A percentile compares a stretch with the other conserved stretches of the same genome.
Evolutionary conservation across 2,329 filamentous ascomycete species (phyloP).

Genomic region (Paecilomyces fulvus): DNA sequence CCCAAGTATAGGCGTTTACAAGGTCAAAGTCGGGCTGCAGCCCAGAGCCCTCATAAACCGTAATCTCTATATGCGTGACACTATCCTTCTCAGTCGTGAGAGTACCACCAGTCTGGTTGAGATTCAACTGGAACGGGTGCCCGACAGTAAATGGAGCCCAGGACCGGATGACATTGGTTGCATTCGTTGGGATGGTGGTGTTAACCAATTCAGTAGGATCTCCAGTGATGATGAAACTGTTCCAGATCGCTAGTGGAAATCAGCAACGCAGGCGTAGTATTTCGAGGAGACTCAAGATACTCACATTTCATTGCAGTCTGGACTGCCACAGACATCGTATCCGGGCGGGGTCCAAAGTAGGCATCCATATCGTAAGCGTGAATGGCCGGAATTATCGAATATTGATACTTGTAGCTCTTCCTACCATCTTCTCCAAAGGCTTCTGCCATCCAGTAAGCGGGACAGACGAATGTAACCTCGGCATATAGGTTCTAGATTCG

Average conservation of each 20-base stretch:
- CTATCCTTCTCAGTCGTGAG: constrained; percentile 7
- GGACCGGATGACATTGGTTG: constrained; percentile 15
- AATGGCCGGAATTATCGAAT: constrained; percentile 58
- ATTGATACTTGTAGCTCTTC: constrained; percentile 41
- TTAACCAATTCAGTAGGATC: constrained; percentile 21
- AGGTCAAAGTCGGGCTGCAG: constrained; percentile 32
- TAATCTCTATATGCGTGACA: constrained; percentile 12
- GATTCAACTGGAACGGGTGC: constrained; percentile 31
- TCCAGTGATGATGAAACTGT: constrained; percentile 38
- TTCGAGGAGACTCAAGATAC: constrained; percentile 19
- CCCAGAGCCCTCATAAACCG: constrained; percentile 18
- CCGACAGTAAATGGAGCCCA: constrained; percentile 31
- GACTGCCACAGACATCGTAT: constrained; percentile 5
- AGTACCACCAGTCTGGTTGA: constrained; percentile 40
- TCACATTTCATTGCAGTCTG: constrained; percentile 14
- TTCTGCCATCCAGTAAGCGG: constrained; percentile 47
- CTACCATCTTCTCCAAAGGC: constrained; percentile 31
- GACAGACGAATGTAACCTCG: constrained; percentile 49
- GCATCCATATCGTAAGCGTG: constrained; percentile 54
- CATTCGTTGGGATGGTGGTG: constrained; percentile 16
- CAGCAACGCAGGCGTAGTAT: not conserved
- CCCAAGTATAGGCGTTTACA: constrained; percentile 39
- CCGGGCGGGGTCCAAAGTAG: constrained; percentile 21
- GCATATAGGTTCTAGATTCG: constrained; percentile 41
- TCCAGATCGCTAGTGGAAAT: constrained; percentile 30